Evolutionary conservation across 805 yeast species (phyloP), one percentile per base, ranked within the genome.

Genomic region (Wickerhamomyces ciferrii): DNA sequence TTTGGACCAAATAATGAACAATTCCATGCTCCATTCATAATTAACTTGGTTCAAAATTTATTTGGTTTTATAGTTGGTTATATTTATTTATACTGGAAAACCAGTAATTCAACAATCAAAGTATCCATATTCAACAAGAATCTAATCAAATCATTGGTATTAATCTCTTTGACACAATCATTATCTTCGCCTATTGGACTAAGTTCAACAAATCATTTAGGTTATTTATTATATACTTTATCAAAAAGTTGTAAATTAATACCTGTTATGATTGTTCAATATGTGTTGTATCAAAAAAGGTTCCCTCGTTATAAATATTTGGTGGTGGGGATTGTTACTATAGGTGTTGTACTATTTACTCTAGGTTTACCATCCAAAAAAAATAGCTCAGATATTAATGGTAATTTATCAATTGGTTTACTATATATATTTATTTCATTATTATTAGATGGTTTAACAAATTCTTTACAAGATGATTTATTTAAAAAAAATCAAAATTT

Each of bases 221-320:
- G 88, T 60, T 94, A 87, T 60, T 69, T 94, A 58, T 85, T 95
- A 0, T 84, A 79, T 55, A 75, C 92, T 51, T 74, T 94, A 50
- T 96, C 97, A 18, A 94, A 94, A 61, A 84, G 96, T 45, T 92
- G 98, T 63, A 94, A 94, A 59, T 74, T 94, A 63, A 79, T 94
- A 20, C 99, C 99, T 0, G 96, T 92, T n/a, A 82, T 94, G 84
- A 61, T 87, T 31, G 86, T 94, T 3, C 97, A 90, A 58, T 68
- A 83, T 47, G 54, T 81, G 15, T 56, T 87, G 13, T 92, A 90
- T 66, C 73, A 84, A 39, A 79, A 86, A 4, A 68, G 66, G 44
- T 92, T 88, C 63, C 90, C 97, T 0, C 45, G 65, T 2, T 81
- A 83, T 66, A 94, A 94, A 65, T 87, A 87, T 60, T 49, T 78